Evolutionary conservation across 441 rosid genomes (phyloP).

Genomic region (Gossypium trilobum): DNA sequence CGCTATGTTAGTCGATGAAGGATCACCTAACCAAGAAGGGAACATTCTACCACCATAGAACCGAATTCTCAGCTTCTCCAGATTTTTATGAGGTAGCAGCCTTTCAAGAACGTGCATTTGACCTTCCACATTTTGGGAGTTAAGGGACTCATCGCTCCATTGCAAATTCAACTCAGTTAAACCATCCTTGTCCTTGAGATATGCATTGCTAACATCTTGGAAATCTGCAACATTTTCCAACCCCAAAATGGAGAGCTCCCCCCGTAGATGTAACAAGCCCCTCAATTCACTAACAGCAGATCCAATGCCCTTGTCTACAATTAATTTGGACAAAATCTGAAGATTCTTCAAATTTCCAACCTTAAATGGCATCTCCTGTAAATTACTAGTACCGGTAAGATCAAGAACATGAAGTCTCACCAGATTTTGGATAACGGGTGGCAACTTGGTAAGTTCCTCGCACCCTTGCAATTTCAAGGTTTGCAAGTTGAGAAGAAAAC

Average conservation of each 20-base stretch:
- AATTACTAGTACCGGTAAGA: not conserved
- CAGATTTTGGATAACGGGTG: conserved; percentile 2
- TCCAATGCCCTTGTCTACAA: conserved; percentile 13
- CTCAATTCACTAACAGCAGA: conserved; percentile 14
- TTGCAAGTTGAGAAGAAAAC: conserved; percentile 13
- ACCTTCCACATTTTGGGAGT: not conserved
- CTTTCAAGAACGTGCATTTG: conserved; percentile 12
- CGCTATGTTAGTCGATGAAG: conserved; percentile 3
- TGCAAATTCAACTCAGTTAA: conserved; percentile 14
- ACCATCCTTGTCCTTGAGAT: conserved; percentile 17
- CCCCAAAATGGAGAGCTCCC: conserved; percentile 16
- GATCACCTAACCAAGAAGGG: conserved; percentile 22
- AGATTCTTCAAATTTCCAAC: conserved; percentile 13
- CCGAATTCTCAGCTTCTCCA: conserved; percentile 14
- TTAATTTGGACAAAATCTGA: conserved; percentile 13
- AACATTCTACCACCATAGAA: conserved; percentile 18
- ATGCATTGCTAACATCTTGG: conserved; percentile 16
- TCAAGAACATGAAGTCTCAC: conserved; percentile 16
- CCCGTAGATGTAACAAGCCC: conserved; percentile 10
- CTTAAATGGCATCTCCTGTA: conserved; percentile 9
- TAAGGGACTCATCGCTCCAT: conserved; percentile 8
- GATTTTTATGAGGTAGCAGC: conserved; percentile 16
- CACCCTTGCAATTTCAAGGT: conserved; percentile 9
- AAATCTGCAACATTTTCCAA: conserved; percentile 17
- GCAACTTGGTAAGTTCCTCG: conserved; percentile 10